Conservation (phyloP, 495 filamentous ascomycete species). For the Gamarada debralockiae region DNA sequence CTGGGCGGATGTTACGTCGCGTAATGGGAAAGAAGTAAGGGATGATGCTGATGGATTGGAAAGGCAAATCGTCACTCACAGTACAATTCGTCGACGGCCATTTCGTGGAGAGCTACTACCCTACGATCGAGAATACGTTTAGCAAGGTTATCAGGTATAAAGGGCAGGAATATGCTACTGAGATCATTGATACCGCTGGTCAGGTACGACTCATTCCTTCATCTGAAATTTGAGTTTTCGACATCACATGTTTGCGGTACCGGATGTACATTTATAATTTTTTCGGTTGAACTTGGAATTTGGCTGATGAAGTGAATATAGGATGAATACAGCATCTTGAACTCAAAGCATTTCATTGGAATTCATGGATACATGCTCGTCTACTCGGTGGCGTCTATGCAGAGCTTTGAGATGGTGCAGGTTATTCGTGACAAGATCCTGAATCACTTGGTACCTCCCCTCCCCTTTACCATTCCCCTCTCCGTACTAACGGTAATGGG, state of each 20-base stretch:
- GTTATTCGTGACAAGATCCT: constrained; percentile 96
- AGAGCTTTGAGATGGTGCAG: constrained; percentile 94
- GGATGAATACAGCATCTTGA: constrained; percentile 98
- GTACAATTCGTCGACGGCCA: constrained; percentile 97
- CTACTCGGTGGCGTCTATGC: constrained; percentile 88
- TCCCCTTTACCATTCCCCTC: background rate
- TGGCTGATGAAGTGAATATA: constrained; percentile 29
- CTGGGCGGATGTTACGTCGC: too few relatives aligned
- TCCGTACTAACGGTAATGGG: constrained; percentile 1
- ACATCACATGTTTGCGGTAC: too few relatives aligned
- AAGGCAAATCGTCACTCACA: constrained; percentile 96
- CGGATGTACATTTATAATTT: too few relatives aligned
- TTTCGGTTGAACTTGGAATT: too few relatives aligned
- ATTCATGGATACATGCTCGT: constrained; percentile 99
- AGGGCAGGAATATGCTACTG: constrained; percentile 88
- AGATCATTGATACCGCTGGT: constrained; percentile 97
- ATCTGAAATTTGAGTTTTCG: background rate
- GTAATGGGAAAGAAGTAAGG: too few relatives aligned
- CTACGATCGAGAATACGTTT: constrained; percentile 98
- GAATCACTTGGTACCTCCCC: constrained; percentile 76
- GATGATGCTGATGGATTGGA: background rate
- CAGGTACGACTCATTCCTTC: constrained; percentile 57
- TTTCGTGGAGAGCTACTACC: constrained; percentile 98
- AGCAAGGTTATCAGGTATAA: constrained; percentile 90
- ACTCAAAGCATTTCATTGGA: constrained; percentile 98